These are phyloP conservation scores for Epithemia pelagica DNA, from an alignment of 108 stramenopile species.

Conservation along the genomic window DNA sequence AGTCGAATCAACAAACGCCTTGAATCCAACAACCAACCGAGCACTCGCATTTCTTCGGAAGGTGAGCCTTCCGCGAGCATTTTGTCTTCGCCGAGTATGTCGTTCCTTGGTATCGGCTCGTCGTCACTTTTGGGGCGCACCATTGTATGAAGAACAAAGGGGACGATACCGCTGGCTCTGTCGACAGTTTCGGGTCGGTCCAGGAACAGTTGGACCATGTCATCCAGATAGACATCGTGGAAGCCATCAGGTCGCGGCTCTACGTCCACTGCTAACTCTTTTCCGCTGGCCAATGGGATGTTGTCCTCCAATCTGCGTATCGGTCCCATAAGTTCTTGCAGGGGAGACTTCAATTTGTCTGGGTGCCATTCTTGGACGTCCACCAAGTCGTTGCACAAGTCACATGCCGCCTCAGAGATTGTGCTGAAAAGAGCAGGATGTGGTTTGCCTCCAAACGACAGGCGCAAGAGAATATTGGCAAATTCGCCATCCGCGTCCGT, in stretches of 20 bases:
- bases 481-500: no score
- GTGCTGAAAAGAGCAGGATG: no score
- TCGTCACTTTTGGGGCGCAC: neutral
- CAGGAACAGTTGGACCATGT: neutral
- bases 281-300: neutral
- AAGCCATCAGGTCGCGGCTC: neutral
- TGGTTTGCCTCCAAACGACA: no score
- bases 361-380: no score
- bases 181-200: neutral
- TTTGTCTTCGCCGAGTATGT: neutral
- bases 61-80: neutral
- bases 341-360: no score
- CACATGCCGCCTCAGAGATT: no score
- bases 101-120: neutral
- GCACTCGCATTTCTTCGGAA: neutral
- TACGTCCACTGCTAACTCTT: neutral
- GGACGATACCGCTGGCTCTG: neutral
- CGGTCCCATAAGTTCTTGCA: no score
- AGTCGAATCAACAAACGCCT: neutral
- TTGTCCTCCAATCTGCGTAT: neutral
- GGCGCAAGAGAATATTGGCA: no score
- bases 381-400: no score
- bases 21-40: neutral
- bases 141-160: neutral
- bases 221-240: neutral